Conservation (phyloP, 139 green algal genomes). For the Chlorokybus atmophyticus region DNA sequence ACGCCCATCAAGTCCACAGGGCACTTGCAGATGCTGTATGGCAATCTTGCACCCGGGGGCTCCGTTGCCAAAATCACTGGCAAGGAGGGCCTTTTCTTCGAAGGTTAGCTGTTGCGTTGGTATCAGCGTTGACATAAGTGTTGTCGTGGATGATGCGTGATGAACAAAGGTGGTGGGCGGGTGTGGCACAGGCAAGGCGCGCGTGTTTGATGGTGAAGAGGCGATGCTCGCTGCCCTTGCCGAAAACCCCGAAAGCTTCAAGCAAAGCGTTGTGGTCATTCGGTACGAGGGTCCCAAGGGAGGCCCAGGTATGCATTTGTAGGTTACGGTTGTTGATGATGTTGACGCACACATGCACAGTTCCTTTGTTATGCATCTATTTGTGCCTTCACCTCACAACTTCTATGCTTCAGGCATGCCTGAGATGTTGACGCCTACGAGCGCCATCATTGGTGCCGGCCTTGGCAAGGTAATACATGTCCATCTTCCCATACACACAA, state of each 20-base stretch:
- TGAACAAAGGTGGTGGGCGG: no score
- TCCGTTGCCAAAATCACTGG: conserved; percentile 97
- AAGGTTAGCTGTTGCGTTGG: no score
- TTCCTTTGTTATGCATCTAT: no score
- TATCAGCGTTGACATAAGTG: no score
- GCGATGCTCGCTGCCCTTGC: conserved; percentile 82
- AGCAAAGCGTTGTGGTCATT: conserved; percentile 72
- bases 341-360: no score
- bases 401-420: conserved; percentile 85
- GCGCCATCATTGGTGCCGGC: conserved; percentile 91
- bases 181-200: conserved; percentile 46
- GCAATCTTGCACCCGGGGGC: conserved; percentile 83
- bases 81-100: conserved; percentile 62
- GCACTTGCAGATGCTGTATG: conserved; percentile 87
- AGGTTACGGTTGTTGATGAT: no score
- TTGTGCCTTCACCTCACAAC: no score
- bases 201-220: conserved; percentile 87
- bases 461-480: conserved; percentile 64
- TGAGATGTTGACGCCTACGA: conserved; percentile 95
- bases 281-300: conserved; percentile 92
- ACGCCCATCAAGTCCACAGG: conserved; percentile 73
- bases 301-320: conserved; percentile 43
- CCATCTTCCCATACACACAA: no score
- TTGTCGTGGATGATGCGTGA: no score
- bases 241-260: conserved; percentile 58